A percentile compares a stretch with the other conserved stretches of the same genome.
phyloP scores from a whole-genome alignment of 1,139 yeast genomes.

The Williopsis jadinii region DNA sequence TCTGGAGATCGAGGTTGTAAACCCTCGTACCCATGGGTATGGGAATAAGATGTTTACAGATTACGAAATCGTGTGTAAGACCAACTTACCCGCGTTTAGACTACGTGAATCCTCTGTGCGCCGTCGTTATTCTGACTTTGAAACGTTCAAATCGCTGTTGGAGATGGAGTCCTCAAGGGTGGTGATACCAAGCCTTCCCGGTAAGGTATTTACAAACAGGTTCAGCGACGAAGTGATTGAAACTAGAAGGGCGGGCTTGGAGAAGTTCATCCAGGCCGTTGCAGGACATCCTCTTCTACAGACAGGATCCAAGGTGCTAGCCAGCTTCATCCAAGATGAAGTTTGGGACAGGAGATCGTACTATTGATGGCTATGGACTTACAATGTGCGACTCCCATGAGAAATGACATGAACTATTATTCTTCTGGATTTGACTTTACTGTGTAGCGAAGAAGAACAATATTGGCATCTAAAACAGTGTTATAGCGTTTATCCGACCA shows the following conservation, averaged over 20 bases:
- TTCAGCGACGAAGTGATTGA: slow-evolving; percentile 83
- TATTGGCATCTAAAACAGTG: slow-evolving; percentile 20
- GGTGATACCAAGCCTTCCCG: slow-evolving; percentile 82
- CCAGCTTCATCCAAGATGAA: slow-evolving; percentile 85
- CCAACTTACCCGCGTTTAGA: slow-evolving; percentile 77
- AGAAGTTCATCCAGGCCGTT: slow-evolving; percentile 68
- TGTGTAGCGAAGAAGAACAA: not conserved
- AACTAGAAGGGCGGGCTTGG: slow-evolving; percentile 76
- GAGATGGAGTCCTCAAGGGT: slow-evolving; percentile 75
- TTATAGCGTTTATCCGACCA: slow-evolving; percentile 31
- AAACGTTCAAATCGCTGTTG: slow-evolving; percentile 63
- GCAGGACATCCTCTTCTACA: slow-evolving; percentile 94
- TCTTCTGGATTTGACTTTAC: too few species aligned
- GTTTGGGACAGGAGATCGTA: slow-evolving; percentile 46
- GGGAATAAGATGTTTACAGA: slow-evolving; percentile 77
- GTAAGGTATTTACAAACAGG: slow-evolving; percentile 61
- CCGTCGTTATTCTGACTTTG: slow-evolving; percentile 88
- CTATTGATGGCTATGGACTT: not conserved
- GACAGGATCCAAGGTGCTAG: slow-evolving; percentile 77
- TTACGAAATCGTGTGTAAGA: slow-evolving; percentile 82
- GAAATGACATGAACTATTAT: too few species aligned
- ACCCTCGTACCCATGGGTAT: slow-evolving; percentile 73
- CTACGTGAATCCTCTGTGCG: slow-evolving; percentile 61
- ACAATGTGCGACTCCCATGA: not conserved
- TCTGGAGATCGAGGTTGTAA: slow-evolving; percentile 76